Evolutionary conservation across 2,329 filamentous ascomycete genomes (phyloP), one percentile per base, ranked within the genome.

Genomic region (Penicillium digitatum): DNA sequence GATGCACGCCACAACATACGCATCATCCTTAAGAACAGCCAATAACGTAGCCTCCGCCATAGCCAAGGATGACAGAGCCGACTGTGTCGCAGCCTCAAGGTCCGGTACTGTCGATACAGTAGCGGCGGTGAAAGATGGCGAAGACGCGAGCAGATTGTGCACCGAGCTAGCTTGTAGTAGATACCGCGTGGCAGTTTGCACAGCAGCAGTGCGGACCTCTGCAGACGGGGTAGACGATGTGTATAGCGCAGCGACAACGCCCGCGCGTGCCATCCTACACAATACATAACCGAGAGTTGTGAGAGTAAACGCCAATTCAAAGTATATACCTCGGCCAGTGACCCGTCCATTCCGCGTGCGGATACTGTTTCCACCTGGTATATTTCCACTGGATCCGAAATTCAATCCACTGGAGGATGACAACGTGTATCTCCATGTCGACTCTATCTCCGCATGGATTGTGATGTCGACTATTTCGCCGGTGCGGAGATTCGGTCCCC

Each of bases 21-120:
- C 91, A 67, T 99, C 94, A 69, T 97, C 93, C 65, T 97, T 97
- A 47, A 95, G 73, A 0, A 97, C 90, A 0, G 90, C 90, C 1
- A 96, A 82, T 1, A 97, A 81, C 0, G 92, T 96, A 0, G 92
- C 92, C 74, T 96, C 93, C 2, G 92, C 90, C 31, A 94, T 79
- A 0, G 90, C 85, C 3, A 96, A 79, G 11, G 73, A 72, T 2
- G 75, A 67, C 3, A 79, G 64, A 7, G 75, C 76, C 0, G 70
- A 69, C 59, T 79, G 77, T 9, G 72, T 72, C 4, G 67, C 67
- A 9, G 71, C 61, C 49, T 75, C 74, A 5, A 83, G 77, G 52
- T 89, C 79, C 4, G 73, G 68, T 2, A 71, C 59, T 3, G 61
- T 29, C 0, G 59, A 60, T 1, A 49, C 48, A 7, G 54, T 52